These are phyloP conservation scores for Schizosaccharomyces octosporus DNA, from an alignment of 805 yeast species.

Conservation along the genomic window DNA sequence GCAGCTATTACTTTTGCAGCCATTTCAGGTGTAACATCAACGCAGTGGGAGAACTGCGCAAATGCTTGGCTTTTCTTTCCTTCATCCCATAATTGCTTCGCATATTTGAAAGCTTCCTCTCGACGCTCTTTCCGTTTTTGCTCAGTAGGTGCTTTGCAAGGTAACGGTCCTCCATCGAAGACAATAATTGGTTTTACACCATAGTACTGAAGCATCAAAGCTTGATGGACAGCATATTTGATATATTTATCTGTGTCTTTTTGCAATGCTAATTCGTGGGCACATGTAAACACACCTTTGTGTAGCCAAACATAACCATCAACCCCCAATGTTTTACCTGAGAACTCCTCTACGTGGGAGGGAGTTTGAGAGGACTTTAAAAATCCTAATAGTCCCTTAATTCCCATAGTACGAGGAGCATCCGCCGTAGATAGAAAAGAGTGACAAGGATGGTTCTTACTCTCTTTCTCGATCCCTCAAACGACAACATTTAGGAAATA, in stretches of 20 bases:
- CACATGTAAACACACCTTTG: constrained; percentile 58
- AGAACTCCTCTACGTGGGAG: constrained; percentile 30
- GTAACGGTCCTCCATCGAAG: constrained; percentile 76
- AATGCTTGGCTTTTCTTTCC: constrained; percentile 41
- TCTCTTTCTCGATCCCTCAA: too few relatives aligned
- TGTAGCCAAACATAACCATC: constrained; percentile 96
- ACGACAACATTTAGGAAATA: too few relatives aligned
- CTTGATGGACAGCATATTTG: constrained; percentile 39
- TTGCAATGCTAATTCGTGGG: constrained; percentile 53
- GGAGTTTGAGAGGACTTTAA: constrained; percentile 48
- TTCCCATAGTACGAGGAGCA: constrained; percentile 17
- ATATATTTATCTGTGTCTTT: constrained; percentile 37
- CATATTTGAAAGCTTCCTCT: constrained; percentile 31
- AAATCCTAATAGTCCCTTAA: constrained; percentile 56
- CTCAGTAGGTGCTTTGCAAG: constrained; percentile 56
- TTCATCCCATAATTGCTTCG: constrained; percentile 22
- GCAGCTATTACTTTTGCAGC: constrained; percentile 49
- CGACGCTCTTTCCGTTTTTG: constrained; percentile 30
- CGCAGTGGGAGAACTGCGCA: constrained; percentile 48
- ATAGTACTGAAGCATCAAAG: constrained; percentile 38
- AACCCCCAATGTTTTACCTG: constrained; percentile 50
- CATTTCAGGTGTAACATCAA: constrained; percentile 75
- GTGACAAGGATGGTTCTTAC: background rate
- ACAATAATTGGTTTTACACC: constrained; percentile 68
- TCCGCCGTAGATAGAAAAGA: background rate